Base-by-base conservation (phyloP, 768 basidiomycete genomes). In the Tricholoma hemisulphureum region DNA sequence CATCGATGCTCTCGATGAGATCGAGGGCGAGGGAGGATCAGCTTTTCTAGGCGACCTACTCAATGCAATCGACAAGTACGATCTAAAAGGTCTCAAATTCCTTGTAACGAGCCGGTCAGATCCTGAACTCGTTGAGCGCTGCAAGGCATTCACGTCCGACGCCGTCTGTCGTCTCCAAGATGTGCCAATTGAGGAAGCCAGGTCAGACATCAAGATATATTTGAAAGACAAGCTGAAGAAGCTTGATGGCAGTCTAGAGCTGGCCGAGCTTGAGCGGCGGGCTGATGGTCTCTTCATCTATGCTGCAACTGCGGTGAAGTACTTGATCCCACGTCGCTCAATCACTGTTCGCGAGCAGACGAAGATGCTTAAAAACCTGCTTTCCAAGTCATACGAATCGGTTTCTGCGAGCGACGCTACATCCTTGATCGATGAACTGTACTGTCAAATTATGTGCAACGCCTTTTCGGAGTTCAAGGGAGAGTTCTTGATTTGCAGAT, bases 1-100 rank as follows among this genome's bases (percentile, higher is more conserved):
- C 55, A 53, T 67, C 29, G 67, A 69, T 53, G 68, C 68, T 10
- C 56, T 67, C n/a, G 66, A 71, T 55, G 64, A 67, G 53, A 61
- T 67, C 35, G 56, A 65, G 8, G 28, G 24, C 2, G 5, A 57
- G 1, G 61, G 46, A 55, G 67, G 67, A 9, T 28, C 57, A 2
- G n/a, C 2, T 18, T 62, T 68, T 59, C 54, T 66, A 13, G 16
- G 51, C n/a, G 51, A 58, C 6, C 53, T 68, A 23, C 57, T 66
- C 37, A 35, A 50, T n/a, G 24, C 56, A 14, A 56, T 65, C 54
- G 32, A 60, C 16, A 31, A 58, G 26, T 21, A 43, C 16, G 6
- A 49, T 29, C 37, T 63, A 20, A 20, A 18, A 10, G 64, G 65
- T 11, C 52, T 67, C 34, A 63, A 65, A 50, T 67, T 68, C 56